These are phyloP conservation scores for Panellus pusillus DNA, from an alignment of 768 basidiomycete species.

Conservation along the genomic window DNA sequence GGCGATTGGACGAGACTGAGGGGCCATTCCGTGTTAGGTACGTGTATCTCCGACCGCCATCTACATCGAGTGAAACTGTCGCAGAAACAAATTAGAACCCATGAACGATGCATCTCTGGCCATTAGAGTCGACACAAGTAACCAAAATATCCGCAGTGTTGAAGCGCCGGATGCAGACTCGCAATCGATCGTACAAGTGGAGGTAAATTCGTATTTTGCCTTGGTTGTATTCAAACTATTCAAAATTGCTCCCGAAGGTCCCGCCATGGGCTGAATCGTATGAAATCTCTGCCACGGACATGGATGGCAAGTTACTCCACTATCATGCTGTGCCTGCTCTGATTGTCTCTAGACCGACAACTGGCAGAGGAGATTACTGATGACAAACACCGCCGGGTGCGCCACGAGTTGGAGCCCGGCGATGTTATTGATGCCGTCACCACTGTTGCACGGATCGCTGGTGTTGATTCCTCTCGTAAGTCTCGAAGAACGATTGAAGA, in stretches of 20 bases:
- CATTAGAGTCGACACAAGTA: constrained; percentile 46
- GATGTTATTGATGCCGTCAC: constrained; percentile 86
- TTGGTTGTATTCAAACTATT: background rate
- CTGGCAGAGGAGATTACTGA: constrained; percentile 79
- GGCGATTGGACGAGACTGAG: constrained; percentile 91
- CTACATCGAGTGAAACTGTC: background rate
- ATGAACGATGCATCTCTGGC: constrained; percentile 49
- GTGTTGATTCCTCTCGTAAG: constrained; percentile 91
- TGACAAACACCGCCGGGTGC: constrained; percentile 84
- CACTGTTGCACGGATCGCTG: constrained; percentile 85
- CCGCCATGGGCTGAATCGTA: constrained; percentile 77
- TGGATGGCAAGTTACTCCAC: constrained; percentile 48
- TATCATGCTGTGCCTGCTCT: background rate
- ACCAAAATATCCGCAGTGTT: constrained; percentile 48
- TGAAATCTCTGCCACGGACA: constrained; percentile 62
- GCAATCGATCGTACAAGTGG: constrained; percentile 49
- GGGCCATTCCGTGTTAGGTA: constrained; percentile 86
- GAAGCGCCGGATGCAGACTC: constrained; percentile 52
- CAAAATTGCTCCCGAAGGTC: constrained; percentile 26
- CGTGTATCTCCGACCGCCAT: constrained; percentile 9
- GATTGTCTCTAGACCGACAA: constrained; percentile 43
- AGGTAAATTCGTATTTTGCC: constrained; percentile 26
- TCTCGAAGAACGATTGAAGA: constrained; percentile 13
- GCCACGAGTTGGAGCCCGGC: constrained; percentile 84
- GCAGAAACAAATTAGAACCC: constrained; percentile 77